These are phyloP conservation scores for Platanthera zijinensis DNA, from an alignment of 106 monocot species.

Conservation along the genomic window DNA sequence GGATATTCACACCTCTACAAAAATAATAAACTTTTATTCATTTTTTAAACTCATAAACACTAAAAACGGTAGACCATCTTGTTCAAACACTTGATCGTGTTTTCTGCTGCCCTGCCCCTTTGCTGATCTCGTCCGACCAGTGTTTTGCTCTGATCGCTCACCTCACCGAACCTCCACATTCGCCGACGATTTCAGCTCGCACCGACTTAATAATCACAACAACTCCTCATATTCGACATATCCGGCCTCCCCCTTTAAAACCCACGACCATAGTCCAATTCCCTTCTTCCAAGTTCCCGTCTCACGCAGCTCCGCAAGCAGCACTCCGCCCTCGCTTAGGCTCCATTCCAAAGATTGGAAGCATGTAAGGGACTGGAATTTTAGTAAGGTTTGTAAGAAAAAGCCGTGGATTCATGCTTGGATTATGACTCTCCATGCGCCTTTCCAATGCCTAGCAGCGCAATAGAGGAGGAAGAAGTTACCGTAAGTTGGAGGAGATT, in stretches of 20 bases:
- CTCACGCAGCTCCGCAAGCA: constrained; percentile 33
- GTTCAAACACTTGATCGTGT: no score
- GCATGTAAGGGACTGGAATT: constrained; percentile 39
- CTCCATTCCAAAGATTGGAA: constrained; percentile 24
- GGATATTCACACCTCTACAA: no score
- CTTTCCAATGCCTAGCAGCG: constrained; percentile 13
- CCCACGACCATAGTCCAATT: constrained; percentile 65
- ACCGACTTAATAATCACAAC: constrained; percentile 46
- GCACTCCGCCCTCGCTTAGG: constrained; percentile 34
- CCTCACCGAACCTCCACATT: constrained; percentile 11
- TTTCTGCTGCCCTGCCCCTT: no score
- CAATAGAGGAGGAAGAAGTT: constrained; percentile 24
- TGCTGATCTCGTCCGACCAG: no score
- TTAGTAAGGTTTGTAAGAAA: constrained; percentile 56
- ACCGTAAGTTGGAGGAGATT: constrained; percentile 30
- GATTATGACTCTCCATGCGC: constrained; percentile 54
- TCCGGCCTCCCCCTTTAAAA: constrained; percentile 41
- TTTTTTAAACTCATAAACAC: no score
- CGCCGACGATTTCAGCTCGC: constrained; percentile 28
- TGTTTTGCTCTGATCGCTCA: constrained; percentile 19
- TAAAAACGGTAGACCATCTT: no score
- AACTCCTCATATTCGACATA: constrained; percentile 52
- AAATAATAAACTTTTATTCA: no score
- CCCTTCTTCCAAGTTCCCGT: constrained; percentile 68
- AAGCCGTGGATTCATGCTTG: constrained; percentile 76